Base-by-base conservation (phyloP, 225 moss, liverwort and hornwort species). In the Lunularia cruciata region DNA sequence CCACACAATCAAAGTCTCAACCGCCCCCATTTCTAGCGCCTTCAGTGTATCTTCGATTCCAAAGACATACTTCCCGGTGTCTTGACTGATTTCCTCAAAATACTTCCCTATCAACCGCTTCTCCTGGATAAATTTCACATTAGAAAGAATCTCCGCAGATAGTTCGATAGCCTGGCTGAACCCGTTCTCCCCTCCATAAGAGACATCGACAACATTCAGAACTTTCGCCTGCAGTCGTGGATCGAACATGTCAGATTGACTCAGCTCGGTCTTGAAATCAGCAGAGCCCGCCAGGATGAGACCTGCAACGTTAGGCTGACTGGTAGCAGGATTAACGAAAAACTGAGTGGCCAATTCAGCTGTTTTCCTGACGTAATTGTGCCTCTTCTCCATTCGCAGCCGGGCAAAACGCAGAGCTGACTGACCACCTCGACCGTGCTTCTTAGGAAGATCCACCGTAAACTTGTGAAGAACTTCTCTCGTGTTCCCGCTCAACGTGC, bases 241-340 rank as follows among this genome's bases (percentile, higher is more conserved):
- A 65, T 95, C 92, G 70, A 92, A 95, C 92, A 95, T 95, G 72
- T 92, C 95, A 22, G 95, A 92, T 75, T 92, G 95, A 72, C 95
- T 92, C 51, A 95, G 84, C 65, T 92, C 95, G 18, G 92, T 90
- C 84, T 92, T 92, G 70, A 95, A 95, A 78, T 95, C 95, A 6
- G 92, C 92, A 52, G 88, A 95, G 58, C 95, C 92, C 3, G 90
- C 95, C 77, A 95, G 83, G 53, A 90, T 95, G 19, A 92, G 68
- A 54, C 95, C 89, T 67, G 88, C 81, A 49, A 95, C 95, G 72
- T 95, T 92, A 15, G 95, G 90, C 81, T 95, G 92, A 77, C 92
- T 95, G 52, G 95, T 92, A 18, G 85, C 82, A 38, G 92, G 92
- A 67, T 92, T 95, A 19, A 92, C 89, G 70, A 83, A 95, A 72